Percentiles rank a stretch among this genome's conserved stretches.
These are phyloP conservation scores for Harringtonia aguacate DNA, from an alignment of 2,329 filamentous ascomycete species.

Conservation along the genomic window DNA sequence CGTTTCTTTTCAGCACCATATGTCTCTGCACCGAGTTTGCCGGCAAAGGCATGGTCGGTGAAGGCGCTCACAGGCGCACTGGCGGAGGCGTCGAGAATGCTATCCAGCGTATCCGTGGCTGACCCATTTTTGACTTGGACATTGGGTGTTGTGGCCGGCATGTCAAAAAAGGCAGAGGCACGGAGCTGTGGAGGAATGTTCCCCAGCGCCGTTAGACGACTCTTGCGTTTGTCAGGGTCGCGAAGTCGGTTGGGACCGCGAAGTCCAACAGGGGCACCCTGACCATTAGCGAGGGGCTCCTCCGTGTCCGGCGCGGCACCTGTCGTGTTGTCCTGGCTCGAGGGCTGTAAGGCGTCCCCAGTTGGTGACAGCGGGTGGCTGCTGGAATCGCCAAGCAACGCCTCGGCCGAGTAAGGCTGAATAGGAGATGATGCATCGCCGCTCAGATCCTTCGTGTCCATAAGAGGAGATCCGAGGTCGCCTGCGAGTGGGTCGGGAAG, in stretches of 20 bases:
- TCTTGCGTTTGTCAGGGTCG: constrained; percentile 25
- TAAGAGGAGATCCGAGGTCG: constrained; percentile 14
- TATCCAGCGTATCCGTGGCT: constrained; percentile 79
- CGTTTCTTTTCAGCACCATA: constrained; percentile 54
- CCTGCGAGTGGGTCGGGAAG: constrained; percentile 34
- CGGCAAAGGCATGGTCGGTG: constrained; percentile 77
- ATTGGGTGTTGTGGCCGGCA: constrained; percentile 38
- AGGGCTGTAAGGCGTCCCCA: no score
- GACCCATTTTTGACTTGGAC: constrained; percentile 64
- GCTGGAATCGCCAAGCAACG: no score
- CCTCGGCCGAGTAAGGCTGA: no score
- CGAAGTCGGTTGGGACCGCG: constrained; percentile 18
- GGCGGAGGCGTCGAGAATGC: constrained; percentile 82
- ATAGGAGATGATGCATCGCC: neutral
- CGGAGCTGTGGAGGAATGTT: constrained; percentile 71
- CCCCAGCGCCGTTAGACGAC: constrained; percentile 24
- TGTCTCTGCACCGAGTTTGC: constrained; percentile 62
- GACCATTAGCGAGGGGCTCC: no score
- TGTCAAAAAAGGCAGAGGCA: constrained; percentile 85
- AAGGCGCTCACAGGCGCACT: constrained; percentile 83
- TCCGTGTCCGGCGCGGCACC: no score
- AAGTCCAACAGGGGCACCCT: constrained; percentile 9
- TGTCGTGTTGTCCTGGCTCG: no score
- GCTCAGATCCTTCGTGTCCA: neutral
- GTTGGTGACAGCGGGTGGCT: no score